A percentile compares a stretch with the other conserved stretches of the same genome.
phyloP scores from a whole-genome alignment of 331 rosid genomes.

The Malus hybrid region DNA sequence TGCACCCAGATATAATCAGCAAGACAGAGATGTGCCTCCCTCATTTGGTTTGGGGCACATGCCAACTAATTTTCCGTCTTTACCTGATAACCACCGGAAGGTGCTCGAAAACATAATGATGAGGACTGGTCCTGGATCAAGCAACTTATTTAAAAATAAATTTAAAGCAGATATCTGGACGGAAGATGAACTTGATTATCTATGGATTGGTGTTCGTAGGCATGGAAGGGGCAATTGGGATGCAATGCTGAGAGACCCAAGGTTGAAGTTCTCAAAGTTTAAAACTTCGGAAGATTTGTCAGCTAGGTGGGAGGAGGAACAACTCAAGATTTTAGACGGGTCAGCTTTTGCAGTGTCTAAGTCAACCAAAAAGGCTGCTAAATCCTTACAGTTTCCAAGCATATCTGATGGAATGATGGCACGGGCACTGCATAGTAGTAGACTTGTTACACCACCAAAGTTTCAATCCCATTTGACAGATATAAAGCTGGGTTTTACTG shows the following conservation, averaged over 20 bases:
- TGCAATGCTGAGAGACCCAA: constrained; percentile 75
- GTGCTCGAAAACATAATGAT: constrained; percentile 98
- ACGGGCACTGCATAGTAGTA: constrained; percentile 91
- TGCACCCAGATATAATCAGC: constrained; percentile 58
- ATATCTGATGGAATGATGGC: constrained; percentile 98
- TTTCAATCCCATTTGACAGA: constrained; percentile 89
- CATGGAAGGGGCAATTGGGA: constrained; percentile 98
- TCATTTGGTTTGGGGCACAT: constrained; percentile 74
- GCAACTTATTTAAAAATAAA: constrained; percentile 46
- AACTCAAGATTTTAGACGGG: constrained; percentile 72
- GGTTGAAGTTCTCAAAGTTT: constrained; percentile 68
- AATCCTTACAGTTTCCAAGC: constrained; percentile 56
- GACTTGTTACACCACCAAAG: constrained; percentile 62
- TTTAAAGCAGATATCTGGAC: constrained; percentile 78
- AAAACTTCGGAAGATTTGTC: constrained; percentile 72
- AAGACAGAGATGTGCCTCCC: constrained; percentile 59
- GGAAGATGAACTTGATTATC: constrained; percentile 96
- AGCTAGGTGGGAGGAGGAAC: constrained; percentile 94
- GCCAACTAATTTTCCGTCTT: constrained; percentile 52
- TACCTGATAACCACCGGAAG: constrained; percentile 92
- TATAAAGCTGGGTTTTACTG: constrained; percentile 85
- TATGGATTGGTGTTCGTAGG: constrained; percentile 98
- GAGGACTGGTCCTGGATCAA: constrained; percentile 77
- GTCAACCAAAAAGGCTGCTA: constrained; percentile 51
- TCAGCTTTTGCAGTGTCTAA: constrained; percentile 48